Percentiles rank a stretch among this genome's conserved stretches.
Evolutionary conservation across 202 grass and related monocot species (phyloP).

Genomic region (Miscanthus sacchariflorus): DNA sequence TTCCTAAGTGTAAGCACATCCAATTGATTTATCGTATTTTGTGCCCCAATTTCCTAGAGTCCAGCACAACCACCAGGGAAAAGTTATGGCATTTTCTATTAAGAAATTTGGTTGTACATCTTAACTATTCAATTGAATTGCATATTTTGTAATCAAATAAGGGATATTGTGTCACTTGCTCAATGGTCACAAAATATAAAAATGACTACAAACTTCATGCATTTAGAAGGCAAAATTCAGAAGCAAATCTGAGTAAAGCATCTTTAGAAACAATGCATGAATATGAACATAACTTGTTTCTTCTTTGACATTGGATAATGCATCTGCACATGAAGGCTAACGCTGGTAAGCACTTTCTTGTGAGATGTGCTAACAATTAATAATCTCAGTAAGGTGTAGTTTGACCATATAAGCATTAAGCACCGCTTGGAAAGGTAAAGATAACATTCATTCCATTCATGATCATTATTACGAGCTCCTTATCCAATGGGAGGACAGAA

Average conservation of each 20-base stretch:
- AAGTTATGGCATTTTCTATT: not conserved
- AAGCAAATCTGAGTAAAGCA: not conserved
- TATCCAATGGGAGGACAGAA: not conserved
- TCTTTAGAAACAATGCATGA: no score
- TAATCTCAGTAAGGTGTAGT: not conserved
- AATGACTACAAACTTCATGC: no score
- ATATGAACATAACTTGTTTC: no score
- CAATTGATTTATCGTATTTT: constrained; percentile 9
- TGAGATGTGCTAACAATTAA: not conserved
- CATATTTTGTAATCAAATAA: constrained; percentile 5
- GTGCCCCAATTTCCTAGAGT: not conserved
- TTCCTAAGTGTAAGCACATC: constrained; percentile 5
- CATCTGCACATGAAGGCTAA: no score
- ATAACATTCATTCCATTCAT: not conserved
- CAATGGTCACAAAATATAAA: no score
- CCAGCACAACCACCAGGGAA: constrained; percentile 31
- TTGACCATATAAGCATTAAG: constrained; percentile 5
- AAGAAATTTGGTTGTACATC: constrained; percentile 3
- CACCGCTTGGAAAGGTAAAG: not conserved
- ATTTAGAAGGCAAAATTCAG: not conserved
- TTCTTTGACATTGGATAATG: no score
- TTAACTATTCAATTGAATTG: constrained; percentile 26
- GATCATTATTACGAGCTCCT: not conserved
- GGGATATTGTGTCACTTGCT: constrained; percentile 6
- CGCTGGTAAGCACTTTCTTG: no score